phyloP scores from a whole-genome alignment of 2,329 filamentous ascomycete species.

The Xylariaceae sp. region DNA sequence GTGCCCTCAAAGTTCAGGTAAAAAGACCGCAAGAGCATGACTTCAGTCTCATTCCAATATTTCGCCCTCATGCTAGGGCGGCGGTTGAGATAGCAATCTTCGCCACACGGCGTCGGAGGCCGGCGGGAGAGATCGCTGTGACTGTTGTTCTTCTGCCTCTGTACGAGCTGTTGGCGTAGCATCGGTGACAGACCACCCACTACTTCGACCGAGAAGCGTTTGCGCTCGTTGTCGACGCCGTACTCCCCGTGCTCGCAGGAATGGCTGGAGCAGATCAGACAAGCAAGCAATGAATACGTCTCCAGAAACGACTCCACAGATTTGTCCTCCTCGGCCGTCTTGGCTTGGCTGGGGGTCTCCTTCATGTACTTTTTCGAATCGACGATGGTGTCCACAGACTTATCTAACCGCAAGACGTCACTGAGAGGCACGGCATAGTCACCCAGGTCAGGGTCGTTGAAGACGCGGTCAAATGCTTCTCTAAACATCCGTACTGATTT shows the following conservation, averaged over 20 bases:
- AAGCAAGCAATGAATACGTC: slow-evolving; percentile 51
- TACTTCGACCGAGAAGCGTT: slow-evolving; percentile 46
- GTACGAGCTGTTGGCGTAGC: slow-evolving; percentile 28
- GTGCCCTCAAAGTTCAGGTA: slow-evolving; percentile 40
- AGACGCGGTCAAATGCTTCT: slow-evolving; percentile 52
- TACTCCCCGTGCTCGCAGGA: slow-evolving; percentile 59
- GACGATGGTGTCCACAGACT: slow-evolving; percentile 47
- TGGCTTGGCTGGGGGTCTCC: slow-evolving; percentile 34
- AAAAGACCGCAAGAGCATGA: slow-evolving; percentile 42
- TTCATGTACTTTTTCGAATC: slow-evolving; percentile 50
- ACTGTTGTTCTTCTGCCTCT: slow-evolving; percentile 13
- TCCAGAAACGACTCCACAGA: slow-evolving; percentile 44
- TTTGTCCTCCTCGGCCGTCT: slow-evolving; percentile 32
- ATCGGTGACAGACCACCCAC: slow-evolving; percentile 33
- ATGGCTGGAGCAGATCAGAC: slow-evolving; percentile 54
- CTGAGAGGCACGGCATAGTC: slow-evolving; percentile 42
- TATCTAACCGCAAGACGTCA: slow-evolving; percentile 49
- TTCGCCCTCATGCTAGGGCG: too few relatives aligned
- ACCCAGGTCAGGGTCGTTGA: slow-evolving; percentile 34
- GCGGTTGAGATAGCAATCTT: slow-evolving; percentile 44
- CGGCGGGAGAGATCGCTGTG: slow-evolving; percentile 28
- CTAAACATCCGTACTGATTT: slow-evolving; percentile 46
- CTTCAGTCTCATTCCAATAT: slow-evolving; percentile 50
- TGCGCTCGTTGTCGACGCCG: slow-evolving; percentile 47
- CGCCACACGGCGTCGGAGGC: slow-evolving; percentile 28